Base-by-base conservation (phyloP, 495 filamentous ascomycete genomes). In the Penicillium antarcticum region DNA sequence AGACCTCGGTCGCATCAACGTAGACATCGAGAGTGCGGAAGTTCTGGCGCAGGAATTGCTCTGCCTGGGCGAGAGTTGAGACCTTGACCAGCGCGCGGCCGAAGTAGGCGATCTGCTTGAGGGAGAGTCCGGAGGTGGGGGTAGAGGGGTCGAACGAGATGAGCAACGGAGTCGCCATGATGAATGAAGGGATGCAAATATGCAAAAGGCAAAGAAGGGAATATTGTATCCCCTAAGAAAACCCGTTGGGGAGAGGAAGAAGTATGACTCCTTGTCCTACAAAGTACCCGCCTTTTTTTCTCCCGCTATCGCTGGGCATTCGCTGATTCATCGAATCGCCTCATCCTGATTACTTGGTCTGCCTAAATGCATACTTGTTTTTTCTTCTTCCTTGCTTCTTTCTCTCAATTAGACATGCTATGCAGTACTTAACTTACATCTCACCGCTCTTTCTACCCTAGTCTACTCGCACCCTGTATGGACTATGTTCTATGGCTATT, bases 91-190 rank as follows among this genome's bases (percentile, higher is more conserved):
- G 87, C 34, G 91, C 82, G 49, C 81, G 81, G 48, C 87, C 88
- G 39, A 96, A 78, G 70, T 87, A 89, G 33, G 89, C 85, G 43
- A 95, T 81, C 60, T 88, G 83, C 48, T 87, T 80, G 53, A 82
- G 73, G 26, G 66, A 75, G 37, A 94, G 77, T 35, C 87, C 83
- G 55, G 69, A 60, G 53, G 62, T 53, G 60, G 67, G 59, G 56
- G 56, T 57, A 52, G 72, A 62, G 58, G 76, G 68, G 69, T 75
- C 66, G 47, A 75, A 61, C 35, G 70, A 73, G 50, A 80, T 67
- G 45, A 81, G 61, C 58, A 76, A 69, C n/a, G 68, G 71, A 38
- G 75, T 74, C 26, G 78, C 68, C 78, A 81, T 81, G 60, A 52
- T 65, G 62, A 40, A 32, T 39, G n/a, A 31, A 32, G 29, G 43